Base-by-base conservation (phyloP, 768 basidiomycete species). In the Hemileccinum rubropunctum region DNA sequence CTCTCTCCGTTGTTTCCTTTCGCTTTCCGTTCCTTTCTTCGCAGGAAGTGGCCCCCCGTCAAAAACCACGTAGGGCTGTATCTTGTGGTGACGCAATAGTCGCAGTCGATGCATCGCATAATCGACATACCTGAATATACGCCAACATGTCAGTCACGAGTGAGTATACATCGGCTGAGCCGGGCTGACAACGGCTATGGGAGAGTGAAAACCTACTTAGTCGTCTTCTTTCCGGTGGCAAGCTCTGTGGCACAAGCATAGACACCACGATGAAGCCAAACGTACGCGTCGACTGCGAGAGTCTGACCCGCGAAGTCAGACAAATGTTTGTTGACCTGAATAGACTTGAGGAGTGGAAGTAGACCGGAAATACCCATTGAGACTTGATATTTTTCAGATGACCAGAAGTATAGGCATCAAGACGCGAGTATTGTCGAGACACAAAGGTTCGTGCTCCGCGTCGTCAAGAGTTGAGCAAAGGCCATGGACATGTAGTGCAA, bases 31-130 rank as follows among this genome's bases (percentile, higher is more conserved):
- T 0, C 83, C 84, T 65, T 81, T 84, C 78, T 99, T 99, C 14
- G 95, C 95, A 8, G 94, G 94, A 27, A 99, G 80, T 10, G 89
- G 90, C 0, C 95, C 95, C 14, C 97, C 97, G 63, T 98, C 97
- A 60, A 99, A 95, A 15, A 99, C 97, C 21, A 99, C 73, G 66
- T 89, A 93, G 1, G 97, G 95, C 44, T 79, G 78, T 51, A 98
- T 89, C 20, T 82, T 81, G 66, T 91, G 78, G 69, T 98, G 84
- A 53, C 83, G 81, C 44, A 99, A 71, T 47, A 98, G 79, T 26
- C 93, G 81, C 38, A 98, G 84, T 28, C 88, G 83, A 57, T 91
- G 84, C 93, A 98, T 95, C 34, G 87, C 87, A 71, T 95, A 99
- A 66, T 95, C 86, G 51, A 98, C 92, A 76, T 97, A 98, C 73